Percentiles rank a stretch among this genome's conserved stretches.
phyloP scores from a whole-genome alignment of 2,329 filamentous ascomycete species.

The Penicillium brevicompactum region DNA sequence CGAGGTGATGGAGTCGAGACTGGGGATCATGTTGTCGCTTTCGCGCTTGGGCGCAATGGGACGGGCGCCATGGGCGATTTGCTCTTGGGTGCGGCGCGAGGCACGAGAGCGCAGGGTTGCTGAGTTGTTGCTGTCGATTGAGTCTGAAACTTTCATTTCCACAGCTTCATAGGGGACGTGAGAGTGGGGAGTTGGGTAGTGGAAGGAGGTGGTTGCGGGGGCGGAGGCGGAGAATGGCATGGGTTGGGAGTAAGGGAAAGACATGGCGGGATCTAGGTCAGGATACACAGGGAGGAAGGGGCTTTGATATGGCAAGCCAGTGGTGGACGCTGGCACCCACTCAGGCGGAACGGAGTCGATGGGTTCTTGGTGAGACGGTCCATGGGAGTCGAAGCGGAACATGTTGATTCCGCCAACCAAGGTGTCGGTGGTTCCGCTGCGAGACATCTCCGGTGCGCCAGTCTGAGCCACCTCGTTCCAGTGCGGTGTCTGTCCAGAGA shows the following conservation, averaged over 20 bases:
- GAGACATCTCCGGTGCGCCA: constrained; percentile 46
- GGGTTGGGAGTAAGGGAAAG: constrained; percentile 33
- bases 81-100: constrained; percentile 51
- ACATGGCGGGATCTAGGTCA: constrained; percentile 34
- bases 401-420: constrained; percentile 47
- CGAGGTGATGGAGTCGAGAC: constrained; percentile 32
- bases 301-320: constrained; percentile 18
- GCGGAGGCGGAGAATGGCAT: constrained; percentile 41
- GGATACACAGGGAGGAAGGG: constrained; percentile 21
- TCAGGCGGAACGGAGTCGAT: constrained; percentile 26
- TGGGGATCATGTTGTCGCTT: constrained; percentile 31
- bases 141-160: constrained; percentile 56
- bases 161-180: constrained; percentile 43
- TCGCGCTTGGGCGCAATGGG: constrained; percentile 54
- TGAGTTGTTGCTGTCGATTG: constrained; percentile 49
- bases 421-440: constrained; percentile 49
- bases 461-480: constrained; percentile 30
- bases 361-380: constrained; percentile 27
- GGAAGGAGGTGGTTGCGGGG: constrained; percentile 35
- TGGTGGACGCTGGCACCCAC: constrained; percentile 24
- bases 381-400: constrained; percentile 47
- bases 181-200: constrained; percentile 27
- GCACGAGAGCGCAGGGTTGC: constrained; percentile 47
- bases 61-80: constrained; percentile 50
- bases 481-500: constrained; percentile 19